Evolutionary conservation across 163 green algal genomes (phyloP).

Genomic region (Scenedesmus sp.): DNA sequence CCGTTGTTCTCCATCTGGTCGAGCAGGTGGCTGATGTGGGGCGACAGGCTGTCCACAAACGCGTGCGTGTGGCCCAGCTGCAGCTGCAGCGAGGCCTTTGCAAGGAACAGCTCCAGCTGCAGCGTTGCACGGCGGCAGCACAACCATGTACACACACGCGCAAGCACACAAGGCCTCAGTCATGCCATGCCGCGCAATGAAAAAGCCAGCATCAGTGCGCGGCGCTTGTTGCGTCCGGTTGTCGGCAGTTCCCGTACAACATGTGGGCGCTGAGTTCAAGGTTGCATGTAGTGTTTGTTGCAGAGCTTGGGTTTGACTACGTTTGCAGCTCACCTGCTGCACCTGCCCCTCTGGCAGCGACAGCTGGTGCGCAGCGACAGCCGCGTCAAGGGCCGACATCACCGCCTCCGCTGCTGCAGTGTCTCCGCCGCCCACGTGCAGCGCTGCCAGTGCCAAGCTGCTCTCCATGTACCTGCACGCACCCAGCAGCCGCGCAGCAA

Average conservation of each 20-base stretch:
- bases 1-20: constrained; percentile 54
- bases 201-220: too few relatives aligned
- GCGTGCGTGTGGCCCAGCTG: constrained; percentile 54
- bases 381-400: constrained; percentile 40
- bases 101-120: constrained; percentile 27
- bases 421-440: constrained; percentile 18
- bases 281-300: too few relatives aligned
- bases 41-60: constrained; percentile 67
- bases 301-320: too few relatives aligned
- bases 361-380: neutral
- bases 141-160: neutral
- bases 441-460: constrained; percentile 53
- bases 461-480: constrained; percentile 36
- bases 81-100: constrained; percentile 29
- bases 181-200: too few relatives aligned
- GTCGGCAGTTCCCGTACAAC: too few relatives aligned
- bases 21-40: constrained; percentile 64
- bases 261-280: too few relatives aligned
- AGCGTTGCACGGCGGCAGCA: neutral
- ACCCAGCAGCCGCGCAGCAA: neutral
- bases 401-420: constrained; percentile 30
- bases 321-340: constrained; percentile 13
- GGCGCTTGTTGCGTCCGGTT: too few relatives aligned
- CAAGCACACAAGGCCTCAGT: neutral
- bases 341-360: constrained; percentile 15